Conservation (phyloP, 495 filamentous ascomycete genomes). For the Aspergillus ellipticus region DNA sequence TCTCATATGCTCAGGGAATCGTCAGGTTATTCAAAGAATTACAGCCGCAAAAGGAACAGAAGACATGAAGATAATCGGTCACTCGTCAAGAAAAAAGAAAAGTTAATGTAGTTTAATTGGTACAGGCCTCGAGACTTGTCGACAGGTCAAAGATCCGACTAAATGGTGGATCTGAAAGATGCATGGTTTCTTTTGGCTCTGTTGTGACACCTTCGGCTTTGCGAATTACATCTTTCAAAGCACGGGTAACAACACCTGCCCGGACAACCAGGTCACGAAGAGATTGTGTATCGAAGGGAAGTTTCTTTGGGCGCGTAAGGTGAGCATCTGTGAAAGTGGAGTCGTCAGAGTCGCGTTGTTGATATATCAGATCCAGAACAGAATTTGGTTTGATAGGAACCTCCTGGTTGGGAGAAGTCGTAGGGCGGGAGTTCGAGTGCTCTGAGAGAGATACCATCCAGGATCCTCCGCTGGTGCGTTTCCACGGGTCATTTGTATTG, state of each 20-base stretch:
- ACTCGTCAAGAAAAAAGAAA: constrained; percentile 8
- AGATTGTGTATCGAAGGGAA: constrained; percentile 88
- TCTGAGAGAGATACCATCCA: constrained; percentile 29
- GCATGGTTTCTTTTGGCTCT: constrained; percentile 43
- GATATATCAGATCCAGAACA: constrained; percentile 80
- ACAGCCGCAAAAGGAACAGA: constrained; percentile 16
- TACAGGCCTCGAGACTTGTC: constrained; percentile 27
- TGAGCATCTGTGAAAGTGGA: constrained; percentile 39
- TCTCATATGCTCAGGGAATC: constrained; percentile 20
- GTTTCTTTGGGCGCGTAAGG: constrained; percentile 60
- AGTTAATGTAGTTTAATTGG: constrained; percentile 26
- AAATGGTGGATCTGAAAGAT: constrained; percentile 39
- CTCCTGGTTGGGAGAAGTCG: constrained; percentile 24
- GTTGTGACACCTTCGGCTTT: constrained; percentile 70
- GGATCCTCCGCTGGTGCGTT: constrained; percentile 33
- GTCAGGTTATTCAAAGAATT: constrained; percentile 16
- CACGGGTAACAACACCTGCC: constrained; percentile 70
- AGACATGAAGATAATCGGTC: constrained; percentile 10
- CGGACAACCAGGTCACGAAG: constrained; percentile 82
- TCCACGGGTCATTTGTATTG: constrained; percentile 28
- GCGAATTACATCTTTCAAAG: constrained; percentile 71
- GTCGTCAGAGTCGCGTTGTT: constrained; percentile 53
- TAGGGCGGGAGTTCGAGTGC: constrained; percentile 16
- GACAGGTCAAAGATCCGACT: constrained; percentile 44
- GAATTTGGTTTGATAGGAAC: constrained; percentile 66